Percentiles rank a stretch among this genome's conserved stretches.
Evolutionary conservation across 2,329 filamentous ascomycete genomes (phyloP).

Genomic region (Colletotrichum aenigma): DNA sequence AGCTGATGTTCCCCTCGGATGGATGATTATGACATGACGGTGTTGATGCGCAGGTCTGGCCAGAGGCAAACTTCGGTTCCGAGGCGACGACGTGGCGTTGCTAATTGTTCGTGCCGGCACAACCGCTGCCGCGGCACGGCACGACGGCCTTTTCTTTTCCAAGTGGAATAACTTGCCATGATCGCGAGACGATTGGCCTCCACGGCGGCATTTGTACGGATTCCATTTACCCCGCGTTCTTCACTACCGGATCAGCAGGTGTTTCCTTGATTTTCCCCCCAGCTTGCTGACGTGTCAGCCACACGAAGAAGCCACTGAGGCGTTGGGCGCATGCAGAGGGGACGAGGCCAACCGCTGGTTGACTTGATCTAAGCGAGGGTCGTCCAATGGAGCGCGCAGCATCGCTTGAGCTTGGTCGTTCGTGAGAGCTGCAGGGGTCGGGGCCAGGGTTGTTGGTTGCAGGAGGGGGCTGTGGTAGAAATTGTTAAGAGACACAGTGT

Average conservation of each 20-base stretch:
- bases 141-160: background rate
- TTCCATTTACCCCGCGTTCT: background rate
- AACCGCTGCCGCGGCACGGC: background rate
- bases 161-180: background rate
- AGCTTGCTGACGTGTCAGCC: background rate
- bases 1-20: background rate
- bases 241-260: constrained; percentile 3
- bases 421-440: background rate
- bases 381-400: background rate
- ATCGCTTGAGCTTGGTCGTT: background rate
- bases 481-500: constrained; percentile 1
- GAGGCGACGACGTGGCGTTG: background rate
- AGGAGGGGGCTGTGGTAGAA: background rate
- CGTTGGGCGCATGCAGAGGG: background rate
- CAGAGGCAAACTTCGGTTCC: background rate
- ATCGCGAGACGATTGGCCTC: background rate
- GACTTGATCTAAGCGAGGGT: background rate
- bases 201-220: background rate
- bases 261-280: background rate
- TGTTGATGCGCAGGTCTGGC: background rate
- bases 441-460: background rate
- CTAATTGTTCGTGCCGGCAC: background rate
- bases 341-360: background rate
- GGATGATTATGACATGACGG: background rate
- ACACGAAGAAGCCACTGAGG: background rate